A percentile compares a stretch with the other conserved stretches of the same genome.
Evolutionary conservation across 176 grass and related monocot species (phyloP).

Genomic region (Triticum turgidum): DNA sequence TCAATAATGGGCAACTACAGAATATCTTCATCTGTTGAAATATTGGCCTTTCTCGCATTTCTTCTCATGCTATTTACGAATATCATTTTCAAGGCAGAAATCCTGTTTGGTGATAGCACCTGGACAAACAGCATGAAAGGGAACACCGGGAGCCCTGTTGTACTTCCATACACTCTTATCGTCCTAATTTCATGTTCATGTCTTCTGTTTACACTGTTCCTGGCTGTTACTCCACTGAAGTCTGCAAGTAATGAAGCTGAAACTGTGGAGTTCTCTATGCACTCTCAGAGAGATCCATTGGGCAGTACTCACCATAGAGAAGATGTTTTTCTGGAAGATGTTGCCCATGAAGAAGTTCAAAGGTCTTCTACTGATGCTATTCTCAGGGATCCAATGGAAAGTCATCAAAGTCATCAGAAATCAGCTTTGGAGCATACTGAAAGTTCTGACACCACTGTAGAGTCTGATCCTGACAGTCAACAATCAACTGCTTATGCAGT

Average conservation of each 20-base stretch:
- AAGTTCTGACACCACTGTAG: conserved; percentile 47
- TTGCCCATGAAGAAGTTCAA: conserved; percentile 58
- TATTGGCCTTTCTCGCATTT: conserved; percentile 79
- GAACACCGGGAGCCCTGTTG: conserved; percentile 63
- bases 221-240: conserved; percentile 87
- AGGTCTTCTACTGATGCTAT: conserved; percentile 42
- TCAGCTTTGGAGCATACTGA: conserved; percentile 49
- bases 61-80: conserved; percentile 82
- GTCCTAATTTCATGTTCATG: conserved; percentile 62
- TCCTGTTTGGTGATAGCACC: conserved; percentile 87
- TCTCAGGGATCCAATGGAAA: conserved; percentile 30
- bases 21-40: conserved; percentile 77
- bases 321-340: conserved; percentile 42
- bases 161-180: conserved; percentile 59
- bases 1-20: conserved; percentile 82
- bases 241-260: conserved; percentile 69
- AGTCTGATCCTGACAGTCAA: conserved; percentile 60
- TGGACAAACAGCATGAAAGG: conserved; percentile 84
- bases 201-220: conserved; percentile 65
- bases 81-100: conserved; percentile 80
- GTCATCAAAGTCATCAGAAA: conserved; percentile 31
- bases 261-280: conserved; percentile 39
- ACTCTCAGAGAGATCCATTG: conserved; percentile 29
- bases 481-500: conserved; percentile 46
- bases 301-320: conserved; percentile 34